Evolutionary conservation across 352 stramenopile species (phyloP), one percentile per base, ranked within the genome.

Genomic region (Thraustochytrium striatum): DNA sequence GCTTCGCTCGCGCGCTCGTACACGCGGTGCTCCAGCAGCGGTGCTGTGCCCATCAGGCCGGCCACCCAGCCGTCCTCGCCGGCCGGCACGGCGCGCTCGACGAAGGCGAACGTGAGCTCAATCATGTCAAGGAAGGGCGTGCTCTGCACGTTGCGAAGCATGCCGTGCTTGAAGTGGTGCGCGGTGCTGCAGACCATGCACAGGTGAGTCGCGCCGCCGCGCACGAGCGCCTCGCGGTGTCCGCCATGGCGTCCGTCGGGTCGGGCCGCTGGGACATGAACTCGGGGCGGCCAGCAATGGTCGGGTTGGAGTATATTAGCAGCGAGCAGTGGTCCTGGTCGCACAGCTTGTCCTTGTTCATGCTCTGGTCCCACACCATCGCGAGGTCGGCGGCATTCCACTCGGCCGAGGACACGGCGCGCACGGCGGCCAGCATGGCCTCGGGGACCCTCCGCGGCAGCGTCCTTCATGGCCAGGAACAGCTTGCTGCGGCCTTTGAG

Each of bases 151-250:
- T 19, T 30, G 25, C 9, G 16, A 7, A 79, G 65, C 62, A 79
- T 79, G 38, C 62, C 72, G 11, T 13, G 28, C 61, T 79, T 79
- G 44, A 81, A 81, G n/a, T 81, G 47, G 52, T 81, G 72, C 35
- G 72, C 72, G 7, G 72, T 81, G 43, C 62, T 81, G 36, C 72
- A 81, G 5, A 81, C 72, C 28, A 81, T 81, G 47, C 58, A 81
- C 5, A 81, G 62, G 38, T 61, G n/a, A 2, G 58, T 53, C 0
- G 72, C 72, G 38, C 72, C 72, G 41, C 8, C 72, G 35, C 81
- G 44, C 7, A 81, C 38, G 5, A 81, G 61, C 25, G 62, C 62
- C 35, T 79, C 32, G 58, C 58, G n/a, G 72, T 79, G 3, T 43
- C 16, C 13, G 72, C 72, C 62, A 81, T 81, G 41, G 25, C 72